Percentiles rank a stretch among this genome's conserved stretches.
These are phyloP conservation scores for Boletus rufocinnamomeus DNA, from an alignment of 768 basidiomycete genomes.

Conservation along the genomic window DNA sequence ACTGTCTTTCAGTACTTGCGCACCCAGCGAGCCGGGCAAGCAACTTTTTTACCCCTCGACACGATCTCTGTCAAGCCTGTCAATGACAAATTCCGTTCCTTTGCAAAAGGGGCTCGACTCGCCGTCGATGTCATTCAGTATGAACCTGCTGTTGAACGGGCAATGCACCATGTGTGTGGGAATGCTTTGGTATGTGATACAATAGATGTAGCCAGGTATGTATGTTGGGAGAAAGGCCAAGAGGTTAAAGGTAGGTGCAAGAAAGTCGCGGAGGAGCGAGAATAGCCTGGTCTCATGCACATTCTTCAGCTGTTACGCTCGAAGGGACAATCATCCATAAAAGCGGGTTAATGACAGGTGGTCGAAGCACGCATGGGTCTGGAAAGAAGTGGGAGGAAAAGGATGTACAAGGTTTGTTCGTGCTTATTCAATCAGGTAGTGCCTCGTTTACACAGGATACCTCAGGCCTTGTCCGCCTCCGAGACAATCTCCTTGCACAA, in stretches of 20 bases:
- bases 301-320: constrained; percentile 79
- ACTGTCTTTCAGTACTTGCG: constrained; percentile 75
- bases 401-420: constrained; percentile 75
- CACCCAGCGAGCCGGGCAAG: constrained; percentile 91
- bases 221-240: constrained; percentile 93
- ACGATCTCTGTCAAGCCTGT: constrained; percentile 93
- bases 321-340: constrained; percentile 98
- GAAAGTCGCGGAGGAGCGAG: constrained; percentile 39
- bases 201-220: constrained; percentile 87
- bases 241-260: constrained; percentile 89
- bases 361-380: constrained; percentile 72
- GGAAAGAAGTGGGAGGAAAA: constrained; percentile 94
- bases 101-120: constrained; percentile 83
- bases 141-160: constrained; percentile 84
- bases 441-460: constrained; percentile 2
- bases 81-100: constrained; percentile 92
- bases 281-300: background rate
- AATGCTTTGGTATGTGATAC: constrained; percentile 94
- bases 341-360: constrained; percentile 96
- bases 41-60: constrained; percentile 98
- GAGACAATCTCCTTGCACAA: constrained; percentile 71
- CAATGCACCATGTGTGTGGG: constrained; percentile 96
- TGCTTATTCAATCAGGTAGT: constrained; percentile 26
- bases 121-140: constrained; percentile 86
- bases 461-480: constrained; percentile 55